These are phyloP conservation scores for Chromera velia DNA, from an alignment of 73 alveolate genomes.

Conservation along the genomic window DNA sequence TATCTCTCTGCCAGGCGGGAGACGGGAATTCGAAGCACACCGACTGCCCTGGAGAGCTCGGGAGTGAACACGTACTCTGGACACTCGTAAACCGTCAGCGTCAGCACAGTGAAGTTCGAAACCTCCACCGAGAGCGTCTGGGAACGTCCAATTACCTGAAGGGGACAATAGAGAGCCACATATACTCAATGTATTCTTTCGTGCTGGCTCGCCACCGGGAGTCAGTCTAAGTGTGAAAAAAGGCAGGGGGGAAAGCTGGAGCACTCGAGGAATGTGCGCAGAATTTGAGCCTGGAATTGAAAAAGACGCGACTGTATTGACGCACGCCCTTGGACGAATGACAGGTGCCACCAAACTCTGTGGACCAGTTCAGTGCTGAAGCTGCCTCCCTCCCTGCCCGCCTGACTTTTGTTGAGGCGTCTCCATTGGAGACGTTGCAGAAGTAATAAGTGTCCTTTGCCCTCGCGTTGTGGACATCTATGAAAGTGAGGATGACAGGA, in stretches of 20 bases:
- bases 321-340: not conserved
- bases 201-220: too few species aligned
- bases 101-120: conserved; percentile 3
- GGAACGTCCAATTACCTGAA: not conserved
- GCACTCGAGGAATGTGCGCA: too few species aligned
- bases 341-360: not conserved
- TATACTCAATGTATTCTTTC: too few species aligned
- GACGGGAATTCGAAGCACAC: conserved; percentile 26
- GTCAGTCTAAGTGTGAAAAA: not conserved
- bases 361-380: not conserved
- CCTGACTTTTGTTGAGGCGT: conserved; percentile 17
- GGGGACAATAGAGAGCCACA: not conserved
- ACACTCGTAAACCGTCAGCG: conserved; percentile 29
- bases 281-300: not conserved
- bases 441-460: conserved; percentile 40
- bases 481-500: conserved; percentile 38
- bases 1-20: conserved; percentile 42
- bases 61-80: conserved; percentile 44
- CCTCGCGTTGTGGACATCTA: conserved; percentile 41
- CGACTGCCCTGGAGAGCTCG: conserved; percentile 32
- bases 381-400: not conserved
- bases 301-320: not conserved
- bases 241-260: not conserved
- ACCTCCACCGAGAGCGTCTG: not conserved
- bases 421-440: conserved; percentile 45